phyloP scores from a whole-genome alignment of 2,329 filamentous ascomycete genomes.

The Chaetomium sp. region DNA sequence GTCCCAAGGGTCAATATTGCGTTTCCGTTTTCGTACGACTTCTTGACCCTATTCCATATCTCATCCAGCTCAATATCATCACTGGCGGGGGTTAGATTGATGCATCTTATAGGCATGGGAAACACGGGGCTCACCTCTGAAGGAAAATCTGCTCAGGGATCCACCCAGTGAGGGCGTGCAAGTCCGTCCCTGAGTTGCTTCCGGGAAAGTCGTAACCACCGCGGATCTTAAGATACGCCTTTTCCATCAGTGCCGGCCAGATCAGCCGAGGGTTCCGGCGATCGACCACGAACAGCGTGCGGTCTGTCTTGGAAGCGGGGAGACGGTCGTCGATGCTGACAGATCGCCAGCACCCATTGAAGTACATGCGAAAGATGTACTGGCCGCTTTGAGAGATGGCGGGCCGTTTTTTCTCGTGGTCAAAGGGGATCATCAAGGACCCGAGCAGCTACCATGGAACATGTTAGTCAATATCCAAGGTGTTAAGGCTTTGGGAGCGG shows the following conservation, averaged over 20 bases:
- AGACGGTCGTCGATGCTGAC: conserved; percentile 86
- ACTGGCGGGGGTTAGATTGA: conserved; percentile 32
- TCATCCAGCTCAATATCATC: conserved; percentile 70
- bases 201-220: conserved; percentile 97
- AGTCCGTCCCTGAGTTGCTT: conserved; percentile 91
- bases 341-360: conserved; percentile 86
- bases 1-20: conserved; percentile 88
- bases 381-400: conserved; percentile 70
- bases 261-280: conserved; percentile 72
- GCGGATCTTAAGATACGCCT: conserved; percentile 90
- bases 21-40: conserved; percentile 68
- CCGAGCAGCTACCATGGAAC: conserved; percentile 53
- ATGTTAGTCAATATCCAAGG: conserved; percentile 3
- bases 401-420: conserved; percentile 51
- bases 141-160: conserved; percentile 93
- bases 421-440: conserved; percentile 69
- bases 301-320: conserved; percentile 66
- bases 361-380: conserved; percentile 87
- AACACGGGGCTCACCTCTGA: conserved; percentile 46
- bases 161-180: conserved; percentile 92
- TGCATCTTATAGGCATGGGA: neutral
- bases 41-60: conserved; percentile 71
- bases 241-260: conserved; percentile 91
- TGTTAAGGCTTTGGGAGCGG: too few relatives aligned
- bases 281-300: conserved; percentile 82